Base-by-base conservation (phyloP, 1,284 basidiomycete species). In the Naganishia albida region DNA sequence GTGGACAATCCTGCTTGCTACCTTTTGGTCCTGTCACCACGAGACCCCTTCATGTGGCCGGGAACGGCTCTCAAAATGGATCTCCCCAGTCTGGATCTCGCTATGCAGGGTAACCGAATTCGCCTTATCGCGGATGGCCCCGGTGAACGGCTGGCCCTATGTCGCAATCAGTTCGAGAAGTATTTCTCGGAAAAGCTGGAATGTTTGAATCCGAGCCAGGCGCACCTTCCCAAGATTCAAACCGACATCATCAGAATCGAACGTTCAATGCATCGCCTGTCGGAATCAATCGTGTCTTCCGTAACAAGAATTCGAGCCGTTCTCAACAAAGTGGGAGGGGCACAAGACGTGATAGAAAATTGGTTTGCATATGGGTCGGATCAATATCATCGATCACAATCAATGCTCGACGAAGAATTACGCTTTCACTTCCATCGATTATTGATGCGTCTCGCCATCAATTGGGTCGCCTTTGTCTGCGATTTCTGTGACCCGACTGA, bases 401-500 rank as follows among this genome's bases (percentile, higher is more conserved):
- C 88, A 20, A 82, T 89, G 7, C 82, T 96, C 42, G 56, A 60
- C 44, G 56, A 60, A 60, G 91, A 94, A 71, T 91, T 95, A 73
- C 92, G 92, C 0, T 87, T 90, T 65, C 89, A 93, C 68, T 94
- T 95, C 80, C 90, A 90, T 72, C 85, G 88, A 20, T 82, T 89
- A 7, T 82, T 97, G 42, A 89, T 94, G 78, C 87, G 87, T 68
- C 84, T 96, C 49, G 91, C 93, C 2, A 96, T 97, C 71, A 89
- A 90, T 23, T 99, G 96, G 96, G 91, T 99, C 28, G 88, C 91
- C 28, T 99, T 99, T 81, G 96, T 99, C 69, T 97, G 93, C 78
- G 94, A 98, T 75, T 92, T 95, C 73, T 99, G 96, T 80, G 91
- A 97, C 72, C 92, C 93, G 1, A 90, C 92, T 50, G 95, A 99